Base-by-base conservation (phyloP, 495 filamentous ascomycete species). In the Podospora pseudoanserina region DNA sequence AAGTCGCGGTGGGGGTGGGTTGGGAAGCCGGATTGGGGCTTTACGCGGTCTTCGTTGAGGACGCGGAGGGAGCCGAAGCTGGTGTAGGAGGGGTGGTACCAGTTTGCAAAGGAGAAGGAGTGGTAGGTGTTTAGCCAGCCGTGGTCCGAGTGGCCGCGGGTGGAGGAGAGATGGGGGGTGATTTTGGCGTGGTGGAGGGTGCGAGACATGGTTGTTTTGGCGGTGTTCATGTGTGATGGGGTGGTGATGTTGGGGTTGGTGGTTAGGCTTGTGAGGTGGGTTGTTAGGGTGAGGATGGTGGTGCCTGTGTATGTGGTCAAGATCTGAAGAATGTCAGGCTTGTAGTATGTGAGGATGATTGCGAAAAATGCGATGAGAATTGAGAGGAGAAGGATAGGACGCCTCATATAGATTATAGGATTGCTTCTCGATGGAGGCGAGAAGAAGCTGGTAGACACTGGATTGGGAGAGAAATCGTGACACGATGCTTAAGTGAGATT, bases 91-190 rank as follows among this genome's bases (percentile, higher is more conserved):
- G 88, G 88, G 77, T 91, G 85, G 79, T 87, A 86, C 84, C 92
- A 93, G 68, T 79, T 77, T 67, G 90, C 90, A 75, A 94, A 93
- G 77, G 83, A 86, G 84, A 96, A 94, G 66, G 89, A 91, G 81
- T 94, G 91, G 80, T 89, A 93, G 26, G 86, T 88, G 77, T 93
- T 89, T n/a, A 93, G 86, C 91, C 91, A 94, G 75, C 89, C 90
- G 76, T 92, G 89, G 74, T 93, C 85, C 67, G 86, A 83, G 75
- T 93, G 90, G 54, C 91, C 92, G 60, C 91, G 85, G 34, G 85
- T 82, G 53, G 74, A 74, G 44, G 87, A 90, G 69, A 80, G 84
- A 72, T 88, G 89, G 26, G 84, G 82, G 28, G 83, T 82, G 75
- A 91, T 87, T 71, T 85, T 88, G 59, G 87, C 87, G 82, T 90